Evolutionary conservation across 306 rosid species (phyloP).

Genomic region (Carpinus fangiana): DNA sequence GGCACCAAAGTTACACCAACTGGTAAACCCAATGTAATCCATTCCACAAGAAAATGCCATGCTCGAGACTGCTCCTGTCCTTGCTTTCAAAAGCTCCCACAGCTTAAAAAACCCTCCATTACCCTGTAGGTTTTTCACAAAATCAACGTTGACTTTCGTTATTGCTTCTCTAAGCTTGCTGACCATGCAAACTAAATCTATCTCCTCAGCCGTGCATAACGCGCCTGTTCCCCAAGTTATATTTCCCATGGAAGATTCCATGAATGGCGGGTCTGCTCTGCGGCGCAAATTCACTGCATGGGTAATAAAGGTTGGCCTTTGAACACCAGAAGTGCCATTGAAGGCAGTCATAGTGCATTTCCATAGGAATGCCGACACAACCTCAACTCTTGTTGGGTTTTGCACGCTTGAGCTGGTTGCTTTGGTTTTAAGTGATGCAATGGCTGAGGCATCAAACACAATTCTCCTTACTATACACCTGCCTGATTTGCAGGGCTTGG

Average conservation of each 20-base stretch:
- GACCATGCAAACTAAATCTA: not conserved
- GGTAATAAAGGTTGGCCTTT: constrained; percentile 2
- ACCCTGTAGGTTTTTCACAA: not conserved
- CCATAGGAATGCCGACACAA: constrained; percentile 7
- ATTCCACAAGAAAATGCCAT: not conserved
- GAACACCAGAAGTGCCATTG: not conserved
- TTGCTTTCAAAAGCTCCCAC: not conserved
- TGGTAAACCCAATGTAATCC: constrained; percentile 14
- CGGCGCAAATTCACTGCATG: constrained; percentile 12
- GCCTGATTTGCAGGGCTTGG: not conserved
- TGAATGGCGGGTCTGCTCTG: not conserved
- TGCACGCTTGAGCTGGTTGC: not conserved
- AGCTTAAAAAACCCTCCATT: constrained; percentile 3
- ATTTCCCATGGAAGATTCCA: constrained; percentile 1
- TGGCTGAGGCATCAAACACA: constrained; percentile 9
- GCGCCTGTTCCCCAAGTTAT: not conserved
- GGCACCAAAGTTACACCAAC: constrained; percentile 8
- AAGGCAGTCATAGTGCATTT: not conserved
- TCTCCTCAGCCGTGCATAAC: not conserved
- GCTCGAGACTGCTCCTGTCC: not conserved
- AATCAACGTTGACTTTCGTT: not conserved
- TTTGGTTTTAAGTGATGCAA: constrained; percentile 11
- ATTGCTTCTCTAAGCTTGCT: constrained; percentile 6
- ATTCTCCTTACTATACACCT: constrained; percentile 1
- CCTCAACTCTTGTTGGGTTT: not conserved